A percentile compares a stretch with the other conserved stretches of the same genome.
phyloP scores from a whole-genome alignment of 2,329 filamentous ascomycete species.

The Claviceps humidiphila region DNA sequence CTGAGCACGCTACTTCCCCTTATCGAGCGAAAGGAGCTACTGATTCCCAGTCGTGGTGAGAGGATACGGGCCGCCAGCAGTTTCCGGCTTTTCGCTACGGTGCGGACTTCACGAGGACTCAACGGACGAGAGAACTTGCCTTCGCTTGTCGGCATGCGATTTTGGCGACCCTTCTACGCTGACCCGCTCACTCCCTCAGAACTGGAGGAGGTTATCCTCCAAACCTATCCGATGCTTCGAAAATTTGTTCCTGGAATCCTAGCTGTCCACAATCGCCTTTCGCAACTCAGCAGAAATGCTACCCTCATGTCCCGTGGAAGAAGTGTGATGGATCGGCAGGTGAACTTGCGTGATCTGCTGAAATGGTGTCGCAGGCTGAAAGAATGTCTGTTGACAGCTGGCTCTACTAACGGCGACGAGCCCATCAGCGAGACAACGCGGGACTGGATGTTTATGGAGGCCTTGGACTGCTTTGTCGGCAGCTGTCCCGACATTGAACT shows the following conservation, averaged over 20 bases:
- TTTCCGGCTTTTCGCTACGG: slow-evolving; percentile 85
- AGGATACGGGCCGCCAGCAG: slow-evolving; percentile 68
- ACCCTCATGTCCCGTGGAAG: slow-evolving; percentile 19
- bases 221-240: slow-evolving; percentile 56
- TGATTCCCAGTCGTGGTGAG: slow-evolving; percentile 82
- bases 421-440: slow-evolving; percentile 56
- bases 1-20: slow-evolving; percentile 85
- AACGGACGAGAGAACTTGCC: slow-evolving; percentile 56
- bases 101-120: slow-evolving; percentile 61
- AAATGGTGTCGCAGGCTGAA: slow-evolving; percentile 80
- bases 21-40: slow-evolving; percentile 80
- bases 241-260: slow-evolving; percentile 48
- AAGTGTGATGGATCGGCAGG: slow-evolving; percentile 37
- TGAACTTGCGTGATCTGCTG: slow-evolving; percentile 65
- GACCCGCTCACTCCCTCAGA: slow-evolving; percentile 54
- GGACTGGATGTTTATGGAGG: slow-evolving; percentile 86
- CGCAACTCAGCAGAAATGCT: slow-evolving; percentile 34
- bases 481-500: slow-evolving; percentile 56
- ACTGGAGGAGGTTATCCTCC: slow-evolving; percentile 57
- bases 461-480: slow-evolving; percentile 81
- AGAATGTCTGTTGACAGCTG: slow-evolving; percentile 46
- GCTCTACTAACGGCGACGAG: slow-evolving; percentile 54
- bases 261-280: slow-evolving; percentile 42
- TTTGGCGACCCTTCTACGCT: slow-evolving; percentile 73
- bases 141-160: slow-evolving; percentile 65